Evolutionary conservation across 768 basidiomycete species (phyloP), one percentile per base, ranked within the genome.

Genomic region (Obba rivulosa): DNA sequence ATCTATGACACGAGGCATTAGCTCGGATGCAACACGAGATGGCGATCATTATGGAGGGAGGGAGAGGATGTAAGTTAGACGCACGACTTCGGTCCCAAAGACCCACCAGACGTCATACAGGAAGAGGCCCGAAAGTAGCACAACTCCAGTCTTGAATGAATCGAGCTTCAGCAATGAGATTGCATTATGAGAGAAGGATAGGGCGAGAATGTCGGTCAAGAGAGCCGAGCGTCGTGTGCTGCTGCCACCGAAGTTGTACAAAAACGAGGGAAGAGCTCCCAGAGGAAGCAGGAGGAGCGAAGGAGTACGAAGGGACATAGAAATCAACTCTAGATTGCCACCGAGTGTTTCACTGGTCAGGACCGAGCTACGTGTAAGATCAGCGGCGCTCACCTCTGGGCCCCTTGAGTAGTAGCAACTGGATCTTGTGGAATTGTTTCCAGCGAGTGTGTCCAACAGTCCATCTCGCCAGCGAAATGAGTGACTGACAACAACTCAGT

Each of bases 41-140:
- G 28, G 28, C 39, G 13, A n/a, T 22, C 4, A 50, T 17, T 17
- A 31, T 5, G 23, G 14, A 20, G 17, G 8, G 10, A 8, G 13
- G 16, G 25, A 23, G 16, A 38, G 37, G 43, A 17, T 42, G 52
- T 13, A 7, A 14, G n/a, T 9, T n/a, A 31, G 2, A 71, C 86
- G 62, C 64, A 88, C 88, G 66, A 92, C 88, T 59, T 83, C 78
- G 0, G 87, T 87, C 17, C 87, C 88, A 63, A 93, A 94, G 2
- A 94, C 92, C 90, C 90, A 96, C 78, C 85, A 95, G 35, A 96
- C 79, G 62, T 98, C 95, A 62, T 98, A 98, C 36, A 96, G 40
- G 68, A 97, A 92, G 20, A 99, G 71, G 4, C 90, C 92, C 2
- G 77, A 76, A 4, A 99, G 73, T 3, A 97, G 75, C 51, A 92